Conservation (phyloP, 2,329 filamentous ascomycete species). For the Bipolaris zeicola region DNA sequence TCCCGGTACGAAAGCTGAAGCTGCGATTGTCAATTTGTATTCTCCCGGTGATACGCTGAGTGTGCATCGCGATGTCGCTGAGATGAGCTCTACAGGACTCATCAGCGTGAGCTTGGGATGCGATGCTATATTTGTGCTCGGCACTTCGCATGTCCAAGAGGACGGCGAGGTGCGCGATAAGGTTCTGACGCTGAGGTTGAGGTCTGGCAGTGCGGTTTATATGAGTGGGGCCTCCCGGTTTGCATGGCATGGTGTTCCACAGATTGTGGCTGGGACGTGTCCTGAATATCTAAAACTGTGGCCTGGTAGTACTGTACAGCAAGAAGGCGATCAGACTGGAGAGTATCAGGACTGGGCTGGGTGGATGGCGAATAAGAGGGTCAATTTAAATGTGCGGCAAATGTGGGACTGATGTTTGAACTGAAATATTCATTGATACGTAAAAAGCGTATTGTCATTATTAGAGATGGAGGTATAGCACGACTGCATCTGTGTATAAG, state of each 20-base stretch:
- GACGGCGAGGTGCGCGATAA: constrained; percentile 28
- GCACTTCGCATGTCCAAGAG: constrained; percentile 36
- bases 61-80: constrained; percentile 92
- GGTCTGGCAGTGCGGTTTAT: constrained; percentile 87
- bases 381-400: constrained; percentile 92
- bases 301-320: constrained; percentile 61
- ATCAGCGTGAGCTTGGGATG: constrained; percentile 89
- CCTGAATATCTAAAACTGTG: constrained; percentile 75
- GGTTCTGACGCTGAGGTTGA: constrained; percentile 53
- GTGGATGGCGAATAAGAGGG: constrained; percentile 86
- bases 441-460: not conserved
- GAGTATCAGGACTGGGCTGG: constrained; percentile 74
- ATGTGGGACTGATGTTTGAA: constrained; percentile 63
- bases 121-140: constrained; percentile 85
- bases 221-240: constrained; percentile 84
- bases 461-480: constrained; percentile 3
- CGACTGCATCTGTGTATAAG: not conserved
- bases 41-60: constrained; percentile 88
- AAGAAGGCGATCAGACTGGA: constrained; percentile 41
- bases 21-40: constrained; percentile 94
- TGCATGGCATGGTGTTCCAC: constrained; percentile 95
- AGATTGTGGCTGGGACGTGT: constrained; percentile 79
- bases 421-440: not conserved
- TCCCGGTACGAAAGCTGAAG: constrained; percentile 77
- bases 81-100: constrained; percentile 76